These are phyloP conservation scores for Leersia perrieri DNA, from an alignment of 176 grass and related monocot genomes.

Conservation along the genomic window DNA sequence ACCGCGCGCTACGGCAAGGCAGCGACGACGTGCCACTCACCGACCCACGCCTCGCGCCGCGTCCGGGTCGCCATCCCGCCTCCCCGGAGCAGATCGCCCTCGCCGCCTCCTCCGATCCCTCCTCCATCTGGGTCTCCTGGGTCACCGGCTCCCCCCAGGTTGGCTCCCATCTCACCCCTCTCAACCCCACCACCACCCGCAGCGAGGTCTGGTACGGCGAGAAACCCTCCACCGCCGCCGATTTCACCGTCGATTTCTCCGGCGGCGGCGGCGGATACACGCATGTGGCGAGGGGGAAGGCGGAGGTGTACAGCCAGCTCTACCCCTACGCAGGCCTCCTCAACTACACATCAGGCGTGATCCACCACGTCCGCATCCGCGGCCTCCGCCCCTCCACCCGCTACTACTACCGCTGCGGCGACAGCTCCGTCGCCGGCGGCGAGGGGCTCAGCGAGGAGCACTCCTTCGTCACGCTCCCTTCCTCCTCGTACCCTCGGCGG, in stretches of 20 bases:
- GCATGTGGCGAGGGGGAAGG: slow-evolving; percentile 38
- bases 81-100: slow-evolving; percentile 89
- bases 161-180: slow-evolving; percentile 26
- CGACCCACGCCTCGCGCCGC: slow-evolving; percentile 43
- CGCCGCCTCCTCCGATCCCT: slow-evolving; percentile 51
- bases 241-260: background rate
- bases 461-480: slow-evolving; percentile 66
- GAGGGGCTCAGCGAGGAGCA: slow-evolving; percentile 42
- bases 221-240: background rate
- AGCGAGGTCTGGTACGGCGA: slow-evolving; percentile 78
- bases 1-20: slow-evolving; percentile 63
- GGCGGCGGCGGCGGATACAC: no score
- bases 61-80: slow-evolving; percentile 18
- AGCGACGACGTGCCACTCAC: slow-evolving; percentile 73
- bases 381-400: slow-evolving; percentile 47
- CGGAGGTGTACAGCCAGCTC: slow-evolving; percentile 86
- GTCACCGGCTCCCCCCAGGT: slow-evolving; percentile 43
- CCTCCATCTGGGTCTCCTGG: slow-evolving; percentile 86
- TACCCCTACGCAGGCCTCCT: slow-evolving; percentile 77
- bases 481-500: slow-evolving; percentile 47
- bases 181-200: slow-evolving; percentile 51
- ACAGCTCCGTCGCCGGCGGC: slow-evolving; percentile 48
- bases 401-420: slow-evolving; percentile 88
- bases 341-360: slow-evolving; percentile 83
- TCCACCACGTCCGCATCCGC: slow-evolving; percentile 76